Evolutionary conservation across 148 eudicot genomes (phyloP), one percentile per base, ranked within the genome.

Genomic region (Tetragonia tetragonoides): DNA sequence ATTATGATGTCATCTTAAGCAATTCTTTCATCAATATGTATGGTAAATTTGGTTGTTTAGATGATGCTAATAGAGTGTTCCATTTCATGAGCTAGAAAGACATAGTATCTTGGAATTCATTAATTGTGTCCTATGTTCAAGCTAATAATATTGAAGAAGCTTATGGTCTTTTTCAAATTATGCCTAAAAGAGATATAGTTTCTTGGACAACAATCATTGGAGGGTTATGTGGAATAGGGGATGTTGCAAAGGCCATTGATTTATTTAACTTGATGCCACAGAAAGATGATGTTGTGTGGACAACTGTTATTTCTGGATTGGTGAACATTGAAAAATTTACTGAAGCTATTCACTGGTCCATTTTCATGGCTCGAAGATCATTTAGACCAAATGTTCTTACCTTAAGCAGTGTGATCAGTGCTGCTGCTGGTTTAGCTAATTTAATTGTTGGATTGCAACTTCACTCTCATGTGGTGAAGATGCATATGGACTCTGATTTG

Each of bases 201-300:
- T 81, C 95, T 37, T 87, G 89, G 91, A 89, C 92, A 0, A 87
- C 89, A n/a, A 81, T 91, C 82, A 87, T 91, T 46, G 83, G 84
- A 21, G 92, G 91, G 40, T 86, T 79, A 83, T 85, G 83, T 65
- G 84, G 65, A 78, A 79, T 54, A 73, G 91, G 90, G 20, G 74
- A 78, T 70, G 79, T 83, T 17, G 83, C 42, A 53, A 86, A 87
- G 63, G 80, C 83, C 56, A 40, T 85, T 21, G 77, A 81, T 59
- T 77, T 86, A 80, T 90, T 90, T 60, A 78, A 79, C 10, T 34
- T 68, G 61, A 90, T 88, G 89, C 87, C 90, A 0, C 75, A 68
- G 65, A 84, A 83, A 53, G 93, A 90, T 81, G 93, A 80, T 75
- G 63, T 86, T 76, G 84, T 88, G 73, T 90, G 91, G 91, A 90